Evolutionary conservation across 805 yeast species (phyloP).

Genomic region (Ascoidea rubescens): DNA sequence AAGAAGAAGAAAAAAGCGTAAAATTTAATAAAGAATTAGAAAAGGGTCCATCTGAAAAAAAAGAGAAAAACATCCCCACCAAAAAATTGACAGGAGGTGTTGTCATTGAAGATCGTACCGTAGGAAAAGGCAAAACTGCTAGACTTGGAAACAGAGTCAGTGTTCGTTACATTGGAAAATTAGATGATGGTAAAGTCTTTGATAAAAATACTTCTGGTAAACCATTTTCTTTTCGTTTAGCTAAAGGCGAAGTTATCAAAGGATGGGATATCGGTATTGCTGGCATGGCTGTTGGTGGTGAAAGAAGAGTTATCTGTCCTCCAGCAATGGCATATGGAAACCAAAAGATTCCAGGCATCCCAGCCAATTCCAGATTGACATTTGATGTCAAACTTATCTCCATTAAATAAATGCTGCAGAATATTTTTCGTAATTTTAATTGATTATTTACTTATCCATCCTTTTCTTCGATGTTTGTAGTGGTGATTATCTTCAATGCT

Average conservation of each 20-base stretch:
- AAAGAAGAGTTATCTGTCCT: slow-evolving; percentile 94
- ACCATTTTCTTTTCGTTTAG: slow-evolving; percentile 84
- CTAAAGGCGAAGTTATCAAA: slow-evolving; percentile 96
- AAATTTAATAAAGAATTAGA: slow-evolving; percentile 84
- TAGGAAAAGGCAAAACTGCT: slow-evolving; percentile 80
- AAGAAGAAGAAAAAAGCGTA: slow-evolving; percentile 57
- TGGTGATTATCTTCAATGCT: too few relatives aligned
- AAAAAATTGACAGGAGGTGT: slow-evolving; percentile 89
- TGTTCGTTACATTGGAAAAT: slow-evolving; percentile 95
- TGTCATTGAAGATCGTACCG: slow-evolving; percentile 79
- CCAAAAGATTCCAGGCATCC: slow-evolving; percentile 90
- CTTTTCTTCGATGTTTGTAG: too few relatives aligned
- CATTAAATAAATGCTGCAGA: too few relatives aligned
- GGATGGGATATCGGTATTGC: slow-evolving; percentile 99
- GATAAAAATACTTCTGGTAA: slow-evolving; percentile 96
- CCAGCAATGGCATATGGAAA: slow-evolving; percentile 95
- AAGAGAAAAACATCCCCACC: slow-evolving; percentile 39
- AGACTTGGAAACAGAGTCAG: slow-evolving; percentile 85
- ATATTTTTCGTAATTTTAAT: too few relatives aligned
- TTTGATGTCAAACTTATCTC: slow-evolving; percentile 80
- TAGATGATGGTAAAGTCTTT: slow-evolving; percentile 89
- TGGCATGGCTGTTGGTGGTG: slow-evolving; percentile 98
- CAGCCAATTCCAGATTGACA: slow-evolving; percentile 92
- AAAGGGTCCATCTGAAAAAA: slow-evolving; percentile 68
- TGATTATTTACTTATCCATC: too few relatives aligned